These are phyloP conservation scores for Saccharomycopsis hybrid DNA, from an alignment of 1,139 yeast species.

Conservation along the genomic window DNA sequence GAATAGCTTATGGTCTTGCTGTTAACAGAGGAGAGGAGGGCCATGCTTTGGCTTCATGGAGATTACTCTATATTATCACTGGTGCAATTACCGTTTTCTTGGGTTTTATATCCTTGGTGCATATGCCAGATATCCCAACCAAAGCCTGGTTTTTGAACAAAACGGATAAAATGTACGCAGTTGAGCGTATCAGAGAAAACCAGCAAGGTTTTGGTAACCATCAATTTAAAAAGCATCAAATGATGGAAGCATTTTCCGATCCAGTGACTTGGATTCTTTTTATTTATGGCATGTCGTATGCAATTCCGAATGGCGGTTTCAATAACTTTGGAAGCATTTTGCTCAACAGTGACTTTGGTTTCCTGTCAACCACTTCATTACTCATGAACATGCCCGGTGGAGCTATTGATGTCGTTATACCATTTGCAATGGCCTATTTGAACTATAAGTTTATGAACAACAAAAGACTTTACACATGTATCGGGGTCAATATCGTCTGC, in stretches of 20 bases:
- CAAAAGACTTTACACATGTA: conserved; percentile 22
- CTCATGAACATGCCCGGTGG: conserved; percentile 36
- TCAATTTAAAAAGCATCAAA: conserved; percentile 46
- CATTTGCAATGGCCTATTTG: conserved; percentile 1
- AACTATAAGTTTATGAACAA: conserved; percentile 8
- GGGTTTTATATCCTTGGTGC: conserved; percentile 35
- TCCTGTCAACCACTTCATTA: conserved; percentile 34
- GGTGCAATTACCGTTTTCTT: conserved; percentile 50
- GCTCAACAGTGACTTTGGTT: conserved; percentile 33
- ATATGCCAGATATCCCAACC: conserved; percentile 42
- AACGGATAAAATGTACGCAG: conserved; percentile 38
- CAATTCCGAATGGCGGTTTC: conserved; percentile 44
- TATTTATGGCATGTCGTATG: conserved; percentile 33
- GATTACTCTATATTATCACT: conserved; percentile 61
- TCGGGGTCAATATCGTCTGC: conserved; percentile 14
- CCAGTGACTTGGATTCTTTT: conserved; percentile 46
- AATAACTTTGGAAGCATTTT: conserved; percentile 37
- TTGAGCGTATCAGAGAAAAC: conserved; percentile 37
- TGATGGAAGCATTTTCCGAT: conserved; percentile 39
- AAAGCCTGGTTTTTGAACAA: conserved; percentile 41
- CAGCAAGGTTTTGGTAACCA: conserved; percentile 44
- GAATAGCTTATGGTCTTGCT: conserved; percentile 38
- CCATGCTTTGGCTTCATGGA: conserved; percentile 44
- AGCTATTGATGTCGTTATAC: conserved; percentile 26
- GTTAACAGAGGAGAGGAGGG: conserved; percentile 36